Percentiles rank a stretch among this genome's conserved stretches.
phyloP scores from a whole-genome alignment of 2,329 filamentous ascomycete species.

The Didymella keratinophila region DNA sequence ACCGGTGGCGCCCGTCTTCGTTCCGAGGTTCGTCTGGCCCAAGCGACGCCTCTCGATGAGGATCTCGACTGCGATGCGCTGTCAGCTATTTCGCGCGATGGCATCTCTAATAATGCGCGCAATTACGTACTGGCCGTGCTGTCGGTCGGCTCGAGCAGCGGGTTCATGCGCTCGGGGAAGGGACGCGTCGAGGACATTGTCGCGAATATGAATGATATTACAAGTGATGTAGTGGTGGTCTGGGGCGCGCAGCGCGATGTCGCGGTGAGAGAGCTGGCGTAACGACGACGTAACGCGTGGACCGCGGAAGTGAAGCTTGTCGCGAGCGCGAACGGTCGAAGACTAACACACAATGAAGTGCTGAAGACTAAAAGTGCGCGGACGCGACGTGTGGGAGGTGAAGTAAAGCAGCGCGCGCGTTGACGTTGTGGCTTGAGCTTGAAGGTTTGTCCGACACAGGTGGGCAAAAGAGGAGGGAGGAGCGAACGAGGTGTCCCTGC shows the following conservation, averaged over 20 bases:
- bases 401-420: constrained; percentile 18
- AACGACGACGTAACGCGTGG: constrained; percentile 21
- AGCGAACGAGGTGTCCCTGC: constrained; percentile 16
- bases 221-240: constrained; percentile 19
- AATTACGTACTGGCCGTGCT: constrained; percentile 68
- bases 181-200: constrained; percentile 52
- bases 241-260: constrained; percentile 38
- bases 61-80: constrained; percentile 52
- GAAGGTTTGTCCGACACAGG: constrained; percentile 14
- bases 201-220: constrained; percentile 25
- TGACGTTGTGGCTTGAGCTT: constrained; percentile 16
- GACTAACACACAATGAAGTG: constrained; percentile 18
- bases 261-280: constrained; percentile 15
- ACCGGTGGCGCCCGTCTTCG: constrained; percentile 78
- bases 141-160: constrained; percentile 67
- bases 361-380: constrained; percentile 7
- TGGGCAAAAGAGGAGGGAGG: constrained; percentile 23
- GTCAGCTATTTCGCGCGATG: constrained; percentile 39
- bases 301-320: constrained; percentile 8
- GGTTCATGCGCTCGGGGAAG: constrained; percentile 70
- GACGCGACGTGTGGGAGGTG: constrained; percentile 11
- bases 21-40: constrained; percentile 88
- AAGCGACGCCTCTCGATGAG: constrained; percentile 85
- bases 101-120: constrained; percentile 32
- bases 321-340: constrained; percentile 11